Conservation (phyloP, 768 basidiomycete genomes). For the Tricholomella constricta region DNA sequence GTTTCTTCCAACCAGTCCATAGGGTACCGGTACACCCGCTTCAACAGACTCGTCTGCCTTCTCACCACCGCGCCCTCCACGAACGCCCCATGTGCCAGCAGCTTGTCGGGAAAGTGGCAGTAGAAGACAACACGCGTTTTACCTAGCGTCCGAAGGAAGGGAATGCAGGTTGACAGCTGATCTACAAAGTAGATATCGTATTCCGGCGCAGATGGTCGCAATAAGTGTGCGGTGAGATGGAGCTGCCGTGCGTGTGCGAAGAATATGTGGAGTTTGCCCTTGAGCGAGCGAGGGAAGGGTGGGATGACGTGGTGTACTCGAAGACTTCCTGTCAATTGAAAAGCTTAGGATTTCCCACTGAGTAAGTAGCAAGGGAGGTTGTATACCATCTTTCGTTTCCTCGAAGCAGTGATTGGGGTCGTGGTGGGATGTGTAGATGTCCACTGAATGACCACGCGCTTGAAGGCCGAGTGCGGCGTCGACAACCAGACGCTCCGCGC, state of each 20-base stretch:
- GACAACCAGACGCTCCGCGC: constrained; percentile 93
- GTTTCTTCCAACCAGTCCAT: constrained; percentile 90
- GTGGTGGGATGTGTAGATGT: constrained; percentile 93
- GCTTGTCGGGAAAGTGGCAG: constrained; percentile 96
- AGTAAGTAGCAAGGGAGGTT: neutral
- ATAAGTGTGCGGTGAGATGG: constrained; percentile 72
- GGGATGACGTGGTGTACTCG: constrained; percentile 70
- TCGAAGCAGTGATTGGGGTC: constrained; percentile 88
- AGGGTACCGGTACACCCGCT: constrained; percentile 79
- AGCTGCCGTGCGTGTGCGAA: constrained; percentile 89
- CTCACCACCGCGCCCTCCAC: constrained; percentile 52
- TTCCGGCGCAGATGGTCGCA: constrained; percentile 45
- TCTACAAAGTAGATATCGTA: constrained; percentile 94
- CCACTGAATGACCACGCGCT: constrained; percentile 80
- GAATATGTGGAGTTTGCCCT: constrained; percentile 84
- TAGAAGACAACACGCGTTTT: constrained; percentile 92
- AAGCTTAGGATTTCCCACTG: neutral
- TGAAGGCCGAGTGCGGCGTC: constrained; percentile 93
- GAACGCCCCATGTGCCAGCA: constrained; percentile 74
- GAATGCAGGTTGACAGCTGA: constrained; percentile 91
- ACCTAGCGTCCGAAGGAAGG: constrained; percentile 68
- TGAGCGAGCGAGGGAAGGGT: constrained; percentile 78
- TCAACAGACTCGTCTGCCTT: constrained; percentile 52
- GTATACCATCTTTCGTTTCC: constrained; percentile 84
- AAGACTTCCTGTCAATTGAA: constrained; percentile 63